Evolutionary conservation across 176 grass and related monocot species (phyloP), one percentile per base, ranked within the genome.

Genomic region (Echinochloa phyllopogon): DNA sequence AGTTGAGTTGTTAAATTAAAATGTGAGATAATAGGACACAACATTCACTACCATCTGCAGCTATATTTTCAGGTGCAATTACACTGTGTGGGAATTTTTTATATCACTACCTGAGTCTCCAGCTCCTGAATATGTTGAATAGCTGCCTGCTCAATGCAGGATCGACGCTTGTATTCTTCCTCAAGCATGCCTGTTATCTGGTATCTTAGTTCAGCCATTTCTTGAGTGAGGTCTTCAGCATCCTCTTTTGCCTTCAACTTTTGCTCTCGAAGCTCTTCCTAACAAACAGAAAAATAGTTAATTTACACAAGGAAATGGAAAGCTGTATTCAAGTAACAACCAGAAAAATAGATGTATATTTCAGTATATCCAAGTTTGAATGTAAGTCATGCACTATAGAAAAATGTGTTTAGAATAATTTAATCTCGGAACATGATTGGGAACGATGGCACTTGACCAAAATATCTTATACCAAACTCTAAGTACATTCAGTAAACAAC

Each of bases 181-280:
- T 98, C 93, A 74, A 98, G 96, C 96, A 95, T 98, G 86, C 85
- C 83, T 75, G 87, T 98, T 80, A 98, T 92, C 73, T 95, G 93
- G 91, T 98, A 98, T 63, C 96, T 87, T 70, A 95, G 66, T 94
- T 98, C 93, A 69, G 96, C 96, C 96, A 98, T 98, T 98, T 94
- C 93, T 98, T 98, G 96, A 76, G 93, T 98, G 38, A 98, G 89
- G 75, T 98, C 96, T 84, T 98, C 96, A 12, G 91, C 89, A 75
- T 98, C 96, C 83, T 98, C 96, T 82, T 98, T 98, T 72, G 96
- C 96, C 78, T 89, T 98, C 41, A 87, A 67, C 79, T 95, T 98
- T 68, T 95, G 91, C 87, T 94, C 85, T 87, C 84, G 89, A 85
- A 98, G 89, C 67, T 98, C 93, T 92, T 94, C 93, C 96, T 98